Percentiles rank a stretch among this genome's conserved stretches.
These are phyloP conservation scores for Vigna nakashimae DNA, from an alignment of 306 rosid species.

Conservation along the genomic window DNA sequence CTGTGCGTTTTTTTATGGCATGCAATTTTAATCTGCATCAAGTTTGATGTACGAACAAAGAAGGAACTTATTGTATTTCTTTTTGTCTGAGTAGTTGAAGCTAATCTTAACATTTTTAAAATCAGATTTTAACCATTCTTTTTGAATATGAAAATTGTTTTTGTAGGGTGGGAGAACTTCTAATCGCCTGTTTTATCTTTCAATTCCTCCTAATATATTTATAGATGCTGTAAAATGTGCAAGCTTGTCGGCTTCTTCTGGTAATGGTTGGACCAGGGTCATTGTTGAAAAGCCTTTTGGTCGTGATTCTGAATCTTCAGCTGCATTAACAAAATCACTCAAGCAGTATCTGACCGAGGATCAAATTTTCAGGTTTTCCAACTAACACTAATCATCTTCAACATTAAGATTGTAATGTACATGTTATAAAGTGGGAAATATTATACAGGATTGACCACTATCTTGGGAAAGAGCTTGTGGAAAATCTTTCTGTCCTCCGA, in stretches of 20 bases:
- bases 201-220: conserved; percentile 90
- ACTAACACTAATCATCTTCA: conserved; percentile 26
- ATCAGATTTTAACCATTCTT: conserved; percentile 36
- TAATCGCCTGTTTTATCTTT: conserved; percentile 89
- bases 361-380: conserved; percentile 83
- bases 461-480: conserved; percentile 95
- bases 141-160: conserved; percentile 42
- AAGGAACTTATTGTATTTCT: neutral
- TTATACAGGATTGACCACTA: conserved; percentile 86
- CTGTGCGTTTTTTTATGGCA: neutral
- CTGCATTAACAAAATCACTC: conserved; percentile 83
- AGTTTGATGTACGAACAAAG: neutral
- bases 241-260: conserved; percentile 79
- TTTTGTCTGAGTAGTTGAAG: neutral
- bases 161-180: conserved; percentile 80
- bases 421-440: conserved; percentile 25
- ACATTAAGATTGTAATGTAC: conserved; percentile 27
- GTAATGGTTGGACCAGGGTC: conserved; percentile 94
- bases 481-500: conserved; percentile 91
- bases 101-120: neutral
- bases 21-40: conserved; percentile 16
- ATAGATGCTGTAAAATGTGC: conserved; percentile 84
- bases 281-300: conserved; percentile 98
- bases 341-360: conserved; percentile 85
- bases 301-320: conserved; percentile 92